Evolutionary conservation across 495 filamentous ascomycete species (phyloP), one percentile per base, ranked within the genome.

Genomic region (Aspergillus heteromorphus): DNA sequence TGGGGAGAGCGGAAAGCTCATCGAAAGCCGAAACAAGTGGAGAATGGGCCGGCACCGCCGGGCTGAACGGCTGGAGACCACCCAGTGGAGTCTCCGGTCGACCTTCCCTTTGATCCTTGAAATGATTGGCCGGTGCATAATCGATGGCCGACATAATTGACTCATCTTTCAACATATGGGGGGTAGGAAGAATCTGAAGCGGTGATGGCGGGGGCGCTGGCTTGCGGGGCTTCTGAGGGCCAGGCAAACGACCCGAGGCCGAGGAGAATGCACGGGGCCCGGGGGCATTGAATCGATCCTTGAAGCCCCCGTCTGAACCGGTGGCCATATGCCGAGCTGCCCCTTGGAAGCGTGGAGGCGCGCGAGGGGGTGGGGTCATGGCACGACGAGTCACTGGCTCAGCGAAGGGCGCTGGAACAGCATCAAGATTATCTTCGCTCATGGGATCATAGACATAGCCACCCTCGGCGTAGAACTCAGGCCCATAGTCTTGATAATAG

Each of bases 291-390:
- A 74, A 72, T 34, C 72, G 51, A 31, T 58, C 76, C 31, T 64
- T 66, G 58, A 73, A 68, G 27, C 78, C 74, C 48, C 64, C 62
- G 13, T 73, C 67, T 6, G 79, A 77, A 57, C 76, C 68, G 43
- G 74, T 72, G 43, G 76, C 67, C 66, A 73, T 72, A 66, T 80
- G 66, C 42, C 76, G 67, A 45, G 66, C 53, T 45, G 61, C 64
- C 38, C 81, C 79, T 54, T 81, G 79, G 77, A 89, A 89, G 47
- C 88, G 81, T 30, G 89, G 86, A 29, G 84, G 84, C 45, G 83
- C 85, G 13, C 84, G 82, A 18, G 93, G 92, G 16, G 93, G 95
- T 25, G 93, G 93, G 23, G 95, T 97, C 93, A 98, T 98, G 40
- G 93, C 95, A 56, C 93, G 87, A 62, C 93, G 89, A 55, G 78